Evolutionary conservation across 1,284 basidiomycete species (phyloP).

Genomic region (Takashimella tepidaria): DNA sequence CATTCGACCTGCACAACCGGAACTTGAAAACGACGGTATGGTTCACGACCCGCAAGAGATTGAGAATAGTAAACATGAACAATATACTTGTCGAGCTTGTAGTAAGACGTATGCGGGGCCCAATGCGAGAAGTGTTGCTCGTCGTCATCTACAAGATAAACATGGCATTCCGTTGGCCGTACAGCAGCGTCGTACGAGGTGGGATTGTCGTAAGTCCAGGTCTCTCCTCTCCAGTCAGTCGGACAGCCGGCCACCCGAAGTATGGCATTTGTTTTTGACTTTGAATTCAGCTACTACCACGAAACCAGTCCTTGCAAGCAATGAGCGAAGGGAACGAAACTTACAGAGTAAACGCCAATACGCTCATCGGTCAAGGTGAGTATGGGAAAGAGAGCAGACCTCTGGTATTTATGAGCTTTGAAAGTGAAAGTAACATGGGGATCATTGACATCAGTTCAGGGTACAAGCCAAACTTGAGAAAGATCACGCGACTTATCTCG

Average conservation of each 20-base stretch:
- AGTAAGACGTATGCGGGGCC: slow-evolving; percentile 51
- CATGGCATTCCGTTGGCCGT: slow-evolving; percentile 52
- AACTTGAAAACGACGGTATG: background rate
- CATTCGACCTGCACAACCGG: slow-evolving; percentile 19
- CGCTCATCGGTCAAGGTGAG: background rate
- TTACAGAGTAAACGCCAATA: background rate
- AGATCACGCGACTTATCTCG: background rate
- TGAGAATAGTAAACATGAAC: slow-evolving; percentile 19
- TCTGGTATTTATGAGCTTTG: too few relatives aligned
- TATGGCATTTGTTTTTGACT: too few relatives aligned
- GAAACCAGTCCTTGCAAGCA: background rate
- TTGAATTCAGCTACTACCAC: slow-evolving; percentile 1
- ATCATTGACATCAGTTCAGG: background rate
- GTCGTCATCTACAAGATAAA: slow-evolving; percentile 55
- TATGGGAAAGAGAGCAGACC: too few relatives aligned
- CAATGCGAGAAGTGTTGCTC: slow-evolving; percentile 54
- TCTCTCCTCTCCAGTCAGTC: too few relatives aligned
- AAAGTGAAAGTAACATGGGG: too few relatives aligned
- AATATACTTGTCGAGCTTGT: slow-evolving; percentile 39
- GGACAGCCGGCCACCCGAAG: too few relatives aligned
- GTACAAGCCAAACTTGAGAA: background rate
- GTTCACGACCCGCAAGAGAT: slow-evolving; percentile 9
- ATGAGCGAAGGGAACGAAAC: background rate
- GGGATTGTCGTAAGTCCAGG: slow-evolving; percentile 51
- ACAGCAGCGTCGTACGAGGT: slow-evolving; percentile 53